Evolutionary conservation across 768 basidiomycete species (phyloP).

Genomic region (Coprinopsis marcescibilis): DNA sequence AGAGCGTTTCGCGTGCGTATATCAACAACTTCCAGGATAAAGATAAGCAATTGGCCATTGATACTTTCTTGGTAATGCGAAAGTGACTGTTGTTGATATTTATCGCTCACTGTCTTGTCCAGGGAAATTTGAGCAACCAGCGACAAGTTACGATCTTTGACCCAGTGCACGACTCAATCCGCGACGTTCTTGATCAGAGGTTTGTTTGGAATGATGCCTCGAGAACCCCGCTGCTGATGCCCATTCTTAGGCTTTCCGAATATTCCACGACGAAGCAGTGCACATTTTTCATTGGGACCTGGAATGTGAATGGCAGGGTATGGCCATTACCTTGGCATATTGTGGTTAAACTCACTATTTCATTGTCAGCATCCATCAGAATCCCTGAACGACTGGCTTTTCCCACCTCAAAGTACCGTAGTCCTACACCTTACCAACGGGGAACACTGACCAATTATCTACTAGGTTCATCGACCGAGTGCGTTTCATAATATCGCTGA

Average conservation of each 20-base stretch:
- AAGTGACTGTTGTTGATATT: constrained; percentile 3
- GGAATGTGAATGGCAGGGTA: constrained; percentile 93
- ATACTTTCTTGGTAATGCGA: constrained; percentile 76
- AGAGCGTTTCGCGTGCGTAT: constrained; percentile 92
- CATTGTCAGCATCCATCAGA: constrained; percentile 66
- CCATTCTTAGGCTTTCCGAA: constrained; percentile 54
- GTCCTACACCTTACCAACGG: constrained; percentile 20
- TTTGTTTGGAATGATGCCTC: constrained; percentile 18
- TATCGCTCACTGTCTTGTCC: constrained; percentile 2
- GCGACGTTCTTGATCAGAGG: constrained; percentile 66
- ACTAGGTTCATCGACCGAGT: constrained; percentile 38
- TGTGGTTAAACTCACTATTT: not conserved
- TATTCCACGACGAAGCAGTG: constrained; percentile 76
- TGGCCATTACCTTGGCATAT: constrained; percentile 14
- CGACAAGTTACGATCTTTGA: constrained; percentile 87
- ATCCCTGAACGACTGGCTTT: constrained; percentile 85
- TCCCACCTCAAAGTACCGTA: constrained; percentile 75
- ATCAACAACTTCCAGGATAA: constrained; percentile 98
- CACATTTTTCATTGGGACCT: constrained; percentile 83
- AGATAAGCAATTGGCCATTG: constrained; percentile 89
- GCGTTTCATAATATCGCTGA: constrained; percentile 17
- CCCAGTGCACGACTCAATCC: constrained; percentile 86
- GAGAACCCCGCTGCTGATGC: constrained; percentile 9
- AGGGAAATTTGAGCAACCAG: constrained; percentile 93
- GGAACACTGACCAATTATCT: constrained; percentile 14